These are phyloP conservation scores for Chionographis japonica DNA, from an alignment of 106 monocot species.

Conservation along the genomic window DNA sequence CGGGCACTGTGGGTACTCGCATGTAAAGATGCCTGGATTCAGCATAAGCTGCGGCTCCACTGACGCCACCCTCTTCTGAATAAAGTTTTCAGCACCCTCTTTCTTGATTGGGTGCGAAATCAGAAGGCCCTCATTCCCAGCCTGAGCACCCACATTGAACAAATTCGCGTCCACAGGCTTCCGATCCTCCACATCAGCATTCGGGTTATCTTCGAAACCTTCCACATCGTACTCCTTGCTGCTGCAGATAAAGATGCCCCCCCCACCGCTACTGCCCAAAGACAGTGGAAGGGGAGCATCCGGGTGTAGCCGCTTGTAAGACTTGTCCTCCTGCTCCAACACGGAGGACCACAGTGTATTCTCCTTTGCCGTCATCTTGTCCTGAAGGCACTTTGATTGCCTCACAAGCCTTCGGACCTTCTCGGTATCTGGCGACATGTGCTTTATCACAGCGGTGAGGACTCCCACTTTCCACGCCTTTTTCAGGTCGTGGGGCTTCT, in stretches of 20 bases:
- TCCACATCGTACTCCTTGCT: constrained; percentile 55
- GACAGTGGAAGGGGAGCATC: constrained; percentile 18
- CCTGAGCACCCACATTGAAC: neutral
- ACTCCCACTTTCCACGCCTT: constrained; percentile 45
- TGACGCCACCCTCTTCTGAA: constrained; percentile 31
- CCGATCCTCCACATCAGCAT: constrained; percentile 8
- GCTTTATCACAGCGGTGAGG: constrained; percentile 32
- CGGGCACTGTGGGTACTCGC: constrained; percentile 30
- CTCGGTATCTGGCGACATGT: constrained; percentile 32
- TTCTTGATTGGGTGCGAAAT: constrained; percentile 15
- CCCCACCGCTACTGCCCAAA: neutral
- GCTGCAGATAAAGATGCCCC: constrained; percentile 26
- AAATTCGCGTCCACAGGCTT: constrained; percentile 3
- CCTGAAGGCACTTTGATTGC: constrained; percentile 32
- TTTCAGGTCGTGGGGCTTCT: constrained; percentile 47
- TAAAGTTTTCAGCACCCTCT: constrained; percentile 26
- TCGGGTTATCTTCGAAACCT: constrained; percentile 11
- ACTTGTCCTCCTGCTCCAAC: constrained; percentile 42
- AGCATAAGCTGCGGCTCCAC: constrained; percentile 13
- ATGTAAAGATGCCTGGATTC: constrained; percentile 26
- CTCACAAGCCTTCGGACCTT: constrained; percentile 33
- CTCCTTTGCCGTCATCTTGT: constrained; percentile 41
- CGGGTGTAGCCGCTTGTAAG: constrained; percentile 33
- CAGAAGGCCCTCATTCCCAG: neutral
- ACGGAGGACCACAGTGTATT: constrained; percentile 19